A percentile compares a stretch with the other conserved stretches of the same genome.
These are phyloP conservation scores for Picochlorum sp. DNA, from an alignment of 139 green algal species.

Conservation along the genomic window DNA sequence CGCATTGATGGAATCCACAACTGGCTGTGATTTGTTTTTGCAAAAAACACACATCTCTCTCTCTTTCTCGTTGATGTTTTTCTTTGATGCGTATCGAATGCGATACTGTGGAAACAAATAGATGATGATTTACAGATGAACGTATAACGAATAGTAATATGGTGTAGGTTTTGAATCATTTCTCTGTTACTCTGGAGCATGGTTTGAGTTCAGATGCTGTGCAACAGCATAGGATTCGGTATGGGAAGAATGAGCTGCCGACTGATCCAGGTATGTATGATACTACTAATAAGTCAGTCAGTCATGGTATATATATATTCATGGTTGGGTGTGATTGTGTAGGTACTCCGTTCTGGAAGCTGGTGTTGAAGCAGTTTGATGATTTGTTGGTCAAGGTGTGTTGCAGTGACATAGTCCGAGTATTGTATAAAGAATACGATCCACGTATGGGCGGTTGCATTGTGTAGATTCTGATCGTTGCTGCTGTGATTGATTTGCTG, in stretches of 20 bases:
- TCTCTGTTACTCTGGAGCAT: constrained; percentile 26
- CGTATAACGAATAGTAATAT: too few relatives aligned
- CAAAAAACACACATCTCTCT: too few relatives aligned
- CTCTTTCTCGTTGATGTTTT: too few relatives aligned
- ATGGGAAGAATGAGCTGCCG: constrained; percentile 71
- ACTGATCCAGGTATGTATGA: constrained; percentile 48
- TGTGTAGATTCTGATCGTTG: constrained; percentile 71
- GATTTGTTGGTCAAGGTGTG: constrained; percentile 73
- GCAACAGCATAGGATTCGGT: constrained; percentile 30
- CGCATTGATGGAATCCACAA: too few relatives aligned
- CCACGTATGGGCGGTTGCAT: too few relatives aligned
- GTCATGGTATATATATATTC: not conserved
- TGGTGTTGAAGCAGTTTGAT: constrained; percentile 90
- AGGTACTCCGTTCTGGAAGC: constrained; percentile 78
- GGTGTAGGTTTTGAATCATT: constrained; percentile 49
- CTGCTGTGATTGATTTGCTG: constrained; percentile 79
- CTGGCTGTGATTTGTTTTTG: too few relatives aligned
- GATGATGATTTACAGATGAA: too few relatives aligned
- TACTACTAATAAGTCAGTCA: not conserved
- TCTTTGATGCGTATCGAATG: too few relatives aligned
- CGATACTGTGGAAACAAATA: too few relatives aligned
- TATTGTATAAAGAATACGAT: not conserved
- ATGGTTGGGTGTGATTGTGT: constrained; percentile 1
- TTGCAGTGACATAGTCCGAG: not conserved
- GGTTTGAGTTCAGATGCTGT: constrained; percentile 49